A percentile compares a stretch with the other conserved stretches of the same genome.
Conservation (phyloP, 2,329 filamentous ascomycete genomes). For the Ascochyta clinopodiicola region DNA sequence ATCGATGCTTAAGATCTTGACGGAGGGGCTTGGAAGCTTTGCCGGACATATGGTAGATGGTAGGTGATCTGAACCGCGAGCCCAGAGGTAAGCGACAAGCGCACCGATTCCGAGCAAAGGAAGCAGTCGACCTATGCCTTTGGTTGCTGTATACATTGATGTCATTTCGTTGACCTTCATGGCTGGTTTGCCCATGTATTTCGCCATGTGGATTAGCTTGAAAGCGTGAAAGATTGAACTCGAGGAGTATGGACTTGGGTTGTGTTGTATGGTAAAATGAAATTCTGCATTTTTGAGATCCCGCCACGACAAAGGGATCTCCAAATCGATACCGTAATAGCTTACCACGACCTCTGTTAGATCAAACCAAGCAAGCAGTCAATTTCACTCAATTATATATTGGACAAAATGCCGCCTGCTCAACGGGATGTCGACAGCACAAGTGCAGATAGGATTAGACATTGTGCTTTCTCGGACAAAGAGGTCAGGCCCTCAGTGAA, state of each 20-base stretch:
- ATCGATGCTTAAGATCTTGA: conserved; percentile 2
- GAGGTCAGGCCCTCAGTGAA: conserved; percentile 10
- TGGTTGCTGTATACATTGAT: not conserved
- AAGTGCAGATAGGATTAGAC: conserved; percentile 17
- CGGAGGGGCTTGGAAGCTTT: not conserved
- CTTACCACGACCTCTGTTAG: not conserved
- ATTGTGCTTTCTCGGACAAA: conserved; percentile 28
- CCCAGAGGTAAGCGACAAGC: not conserved
- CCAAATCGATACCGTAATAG: not conserved
- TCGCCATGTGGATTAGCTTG: not conserved
- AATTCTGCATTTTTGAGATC: not conserved
- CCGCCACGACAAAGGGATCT: not conserved
- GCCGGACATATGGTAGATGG: not conserved
- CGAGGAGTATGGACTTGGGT: not conserved
- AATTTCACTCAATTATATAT: no score
- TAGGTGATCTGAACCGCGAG: not conserved
- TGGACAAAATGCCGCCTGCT: no score
- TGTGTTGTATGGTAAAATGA: not conserved
- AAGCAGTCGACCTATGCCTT: not conserved
- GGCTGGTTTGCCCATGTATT: not conserved
- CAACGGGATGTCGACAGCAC: conserved; percentile 20
- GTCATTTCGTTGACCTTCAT: not conserved
- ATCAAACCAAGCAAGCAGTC: not conserved
- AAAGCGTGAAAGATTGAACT: not conserved
- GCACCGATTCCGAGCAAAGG: not conserved